These are phyloP conservation scores for Talaromyces piceae DNA, from an alignment of 2,329 filamentous ascomycete genomes.

Conservation along the genomic window DNA sequence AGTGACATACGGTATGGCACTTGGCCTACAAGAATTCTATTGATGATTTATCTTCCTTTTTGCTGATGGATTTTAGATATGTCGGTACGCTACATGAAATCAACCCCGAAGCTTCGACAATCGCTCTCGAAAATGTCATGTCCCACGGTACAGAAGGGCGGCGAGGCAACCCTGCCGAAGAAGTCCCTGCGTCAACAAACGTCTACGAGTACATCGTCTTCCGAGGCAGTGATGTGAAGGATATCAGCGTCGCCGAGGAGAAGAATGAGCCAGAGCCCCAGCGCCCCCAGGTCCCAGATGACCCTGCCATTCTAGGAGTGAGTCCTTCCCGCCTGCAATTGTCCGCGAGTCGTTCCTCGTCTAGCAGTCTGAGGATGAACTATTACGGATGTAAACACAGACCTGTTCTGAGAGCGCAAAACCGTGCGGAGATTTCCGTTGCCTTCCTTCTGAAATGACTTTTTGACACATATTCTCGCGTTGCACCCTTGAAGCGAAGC, in stretches of 20 bases:
- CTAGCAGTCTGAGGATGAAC: conserved; percentile 55
- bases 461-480: conserved; percentile 1
- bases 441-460: conserved; percentile 93
- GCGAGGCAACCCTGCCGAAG: conserved; percentile 67
- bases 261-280: conserved; percentile 64
- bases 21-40: not conserved
- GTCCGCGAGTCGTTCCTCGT: conserved; percentile 17
- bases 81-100: conserved; percentile 95
- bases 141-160: conserved; percentile 94
- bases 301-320: conserved; percentile 95
- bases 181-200: conserved; percentile 75
- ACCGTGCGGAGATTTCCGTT: conserved; percentile 98
- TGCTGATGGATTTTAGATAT: conserved; percentile 55
- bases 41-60: not conserved
- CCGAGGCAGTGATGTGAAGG: conserved; percentile 95
- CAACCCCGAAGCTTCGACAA: conserved; percentile 93
- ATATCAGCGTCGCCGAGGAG: conserved; percentile 84
- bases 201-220: conserved; percentile 99
- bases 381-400: conserved; percentile 93
- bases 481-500: conserved; percentile 10
- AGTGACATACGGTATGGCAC: conserved; percentile 81
- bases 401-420: conserved; percentile 85
- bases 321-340: conserved; percentile 44
- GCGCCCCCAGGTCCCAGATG: conserved; percentile 74
- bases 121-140: conserved; percentile 91